Evolutionary conservation across 208 protist species (phyloP), one percentile per base, ranked within the genome.

Genomic region (Crithidia brevicula): DNA sequence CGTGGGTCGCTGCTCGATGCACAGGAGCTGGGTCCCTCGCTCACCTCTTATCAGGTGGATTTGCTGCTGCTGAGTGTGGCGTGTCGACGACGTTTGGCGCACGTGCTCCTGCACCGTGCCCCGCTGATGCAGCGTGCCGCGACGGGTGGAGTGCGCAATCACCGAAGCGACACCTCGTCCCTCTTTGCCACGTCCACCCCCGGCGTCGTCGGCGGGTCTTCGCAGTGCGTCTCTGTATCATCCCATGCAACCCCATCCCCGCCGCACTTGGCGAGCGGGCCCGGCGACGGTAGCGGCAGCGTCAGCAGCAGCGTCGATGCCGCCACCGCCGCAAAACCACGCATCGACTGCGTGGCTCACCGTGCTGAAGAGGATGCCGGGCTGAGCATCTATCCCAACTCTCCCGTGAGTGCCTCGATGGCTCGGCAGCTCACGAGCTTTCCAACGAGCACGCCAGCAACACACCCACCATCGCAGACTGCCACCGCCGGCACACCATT

Each of bases 41-140:
- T 83, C 20, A 79, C 76, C 3, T 43, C 61, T 11, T 79, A 88
- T 38, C 80, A 92, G 49, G 79, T 84, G 23, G 82, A 96, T 20
- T 61, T 93, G 45, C 54, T 96, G 28, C 62, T 96, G 28, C 72
- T 96, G 15, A 77, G 72, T 50, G 50, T 96, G 10, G 57, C 77
- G 23, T 96, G 86, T 57, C 65, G 81, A 13, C 87, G 91, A 6
- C 85, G 85, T 13, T 43, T 86, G 23, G 43, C 76, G 15, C 67
- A 77, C 38, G 62, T 87, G 30, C 34, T 65, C 61, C 51, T 57
- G 53, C 59, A 45, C 23, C 30, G 28, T 27, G 34, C 49, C 15
- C 46, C 49, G 20, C 20, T 30, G 3, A 2, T 34, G 23, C 52
- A 66, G 46, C 43, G 59, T 8, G 45, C 46, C 1, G 59, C 59